Base-by-base conservation (phyloP, 148 eudicot genomes). In the Silene uniflora region DNA sequence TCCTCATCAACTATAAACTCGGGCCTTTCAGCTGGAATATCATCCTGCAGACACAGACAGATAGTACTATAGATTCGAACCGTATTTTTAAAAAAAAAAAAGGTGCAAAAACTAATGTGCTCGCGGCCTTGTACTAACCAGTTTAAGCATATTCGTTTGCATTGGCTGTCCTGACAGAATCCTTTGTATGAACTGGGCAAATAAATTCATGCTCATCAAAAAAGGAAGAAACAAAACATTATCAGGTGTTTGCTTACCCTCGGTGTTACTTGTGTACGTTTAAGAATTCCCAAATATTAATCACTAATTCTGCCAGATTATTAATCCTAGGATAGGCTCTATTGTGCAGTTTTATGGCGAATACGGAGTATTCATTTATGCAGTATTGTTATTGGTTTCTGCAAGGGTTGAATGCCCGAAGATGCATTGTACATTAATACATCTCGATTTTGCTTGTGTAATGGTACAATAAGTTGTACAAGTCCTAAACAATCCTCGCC, bases 151-250 rank as follows among this genome's bases (percentile, higher is more conserved):
- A 74, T 76, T 88, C 55, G 66, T 77, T 78, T 79, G 82, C 59
- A 74, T 79, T 72, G 81, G 76, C 75, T 76, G 82, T 69, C 81
- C 86, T 76, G 80, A 76, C 18, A 87, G 82, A 81, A 88, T 77
- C 32, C 77, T 75, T 61, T 59, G 75, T 60, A 87, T 71, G 78
- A 77, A 83, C 97, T 92, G 88, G 62, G 75, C 25, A 78, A 10
- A 75, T 62, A 55, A 64, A 66, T 62, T 63, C 44, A 19, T 42
- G 7, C 35, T 56, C 17, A 23, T 77, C 35, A 19, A 14, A 64
- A 66, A 5, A 7, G 17, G 19, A 29, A 65, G 32, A 29, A 65
- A 16, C 69, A 65, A n/a, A 42, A 3, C 71, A 67, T 2, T n/a
- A n/a, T 60, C 10, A 61, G 22, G 64, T n/a, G 10, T 6, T 61